phyloP scores from a whole-genome alignment of 2,329 filamentous ascomycete genomes.

The Aspergillus alliaceus region DNA sequence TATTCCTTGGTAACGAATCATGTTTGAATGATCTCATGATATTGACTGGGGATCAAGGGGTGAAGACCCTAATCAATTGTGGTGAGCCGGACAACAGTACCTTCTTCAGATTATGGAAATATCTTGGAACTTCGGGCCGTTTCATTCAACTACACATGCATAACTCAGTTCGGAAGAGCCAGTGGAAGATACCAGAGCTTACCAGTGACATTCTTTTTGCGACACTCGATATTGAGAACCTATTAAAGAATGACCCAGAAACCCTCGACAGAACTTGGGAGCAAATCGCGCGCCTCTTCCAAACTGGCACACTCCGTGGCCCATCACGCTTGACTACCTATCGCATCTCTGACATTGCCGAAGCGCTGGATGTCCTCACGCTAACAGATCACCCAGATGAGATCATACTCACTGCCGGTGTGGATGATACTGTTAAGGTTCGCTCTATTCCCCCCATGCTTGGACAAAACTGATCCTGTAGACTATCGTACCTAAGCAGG shows the following conservation, averaged over 20 bases:
- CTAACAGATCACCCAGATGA: constrained; percentile 1
- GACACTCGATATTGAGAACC: constrained; percentile 13
- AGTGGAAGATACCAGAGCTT: not conserved
- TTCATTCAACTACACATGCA: constrained; percentile 29
- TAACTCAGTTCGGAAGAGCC: not conserved
- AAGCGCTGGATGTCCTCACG: constrained; percentile 11
- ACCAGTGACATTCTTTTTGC: constrained; percentile 13
- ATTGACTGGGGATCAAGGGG: constrained; percentile 8
- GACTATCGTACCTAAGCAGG: not conserved
- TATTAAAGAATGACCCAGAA: constrained; percentile 7
- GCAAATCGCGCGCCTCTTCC: constrained; percentile 15
- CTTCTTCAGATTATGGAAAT: not conserved
- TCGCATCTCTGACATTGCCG: constrained; percentile 9
- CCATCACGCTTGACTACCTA: constrained; percentile 1
- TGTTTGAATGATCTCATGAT: constrained; percentile 3
- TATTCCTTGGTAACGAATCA: constrained; percentile 12
- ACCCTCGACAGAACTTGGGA: constrained; percentile 11
- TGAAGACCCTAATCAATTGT: constrained; percentile 11
- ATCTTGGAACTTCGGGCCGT: constrained; percentile 16
- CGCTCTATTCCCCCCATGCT: not conserved
- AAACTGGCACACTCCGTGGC: constrained; percentile 10
- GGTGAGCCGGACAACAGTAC: not conserved
- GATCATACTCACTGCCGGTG: constrained; percentile 6
- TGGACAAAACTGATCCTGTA: not conserved
- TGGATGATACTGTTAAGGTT: not conserved